Base-by-base conservation (phyloP, 495 filamentous ascomycete species). In the Tetracladium setigerum region DNA sequence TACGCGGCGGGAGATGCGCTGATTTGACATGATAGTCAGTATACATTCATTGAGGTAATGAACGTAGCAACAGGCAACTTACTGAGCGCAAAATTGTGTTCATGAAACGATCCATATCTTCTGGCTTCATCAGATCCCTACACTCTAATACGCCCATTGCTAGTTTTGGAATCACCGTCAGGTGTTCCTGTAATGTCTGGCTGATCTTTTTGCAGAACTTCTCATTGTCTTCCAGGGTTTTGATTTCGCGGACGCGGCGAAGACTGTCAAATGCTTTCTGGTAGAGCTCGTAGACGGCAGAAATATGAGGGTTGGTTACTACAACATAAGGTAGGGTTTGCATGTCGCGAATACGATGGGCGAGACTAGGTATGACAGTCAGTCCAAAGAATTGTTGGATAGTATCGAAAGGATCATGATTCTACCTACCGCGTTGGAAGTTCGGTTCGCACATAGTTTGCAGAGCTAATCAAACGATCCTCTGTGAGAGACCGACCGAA, bases 371-470 rank as follows among this genome's bases (percentile, higher is more conserved):
- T n/a, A 11, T 35, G 8, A 31, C 15, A 43, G 44, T 52, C 5
- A 50, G 45, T 40, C 12, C 30, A 31, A 27, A 30, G 14, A 15
- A 18, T 17, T 27, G 3, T 3, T 27, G 22, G 13, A 13, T 1
- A 30, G 50, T 16, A 19, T 5, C 18, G 38, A 24, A 31, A 22
- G 9, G 22, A n/a, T 33, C 6, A 16, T 19, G 3, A 3, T 3
- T 27, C 22, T 27, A 62, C 68, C 49, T 63, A 83, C 86, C 88
- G 78, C n/a, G 85, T 89, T 8, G 92, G 92, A 17, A 98, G 77
- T 68, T 98, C 92, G 5, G 86, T 90, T 32, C 92, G 86, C 35
- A 97, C 88, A 73, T 97, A 98, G 64, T 97, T 97, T 24, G 94
- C 94, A 36, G 89, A 95, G 69, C 84, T 86, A 43, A 98, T 79